Conservation (phyloP, 768 basidiomycete genomes). For the Paxillus involutus region DNA sequence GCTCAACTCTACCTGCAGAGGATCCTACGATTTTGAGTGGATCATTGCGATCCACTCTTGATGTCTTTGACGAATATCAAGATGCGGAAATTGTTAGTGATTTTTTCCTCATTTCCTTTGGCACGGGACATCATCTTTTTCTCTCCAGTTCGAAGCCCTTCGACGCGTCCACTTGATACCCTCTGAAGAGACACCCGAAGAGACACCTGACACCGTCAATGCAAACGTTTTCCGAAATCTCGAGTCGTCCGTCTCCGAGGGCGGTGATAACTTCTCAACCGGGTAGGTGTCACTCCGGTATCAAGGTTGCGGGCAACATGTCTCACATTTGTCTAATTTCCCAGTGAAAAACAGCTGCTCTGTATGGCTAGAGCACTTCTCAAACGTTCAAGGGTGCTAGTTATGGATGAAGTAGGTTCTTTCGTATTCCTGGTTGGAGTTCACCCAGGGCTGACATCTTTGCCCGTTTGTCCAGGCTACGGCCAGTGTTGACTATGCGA, state of each 20-base stretch:
- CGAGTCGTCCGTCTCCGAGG: conserved; percentile 75
- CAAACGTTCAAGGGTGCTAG: conserved; percentile 70
- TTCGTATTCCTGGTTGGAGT: not conserved
- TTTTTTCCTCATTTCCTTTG: not conserved
- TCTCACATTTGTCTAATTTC: conserved; percentile 3
- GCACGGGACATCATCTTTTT: not conserved
- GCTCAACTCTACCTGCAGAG: conserved; percentile 44
- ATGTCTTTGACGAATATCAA: conserved; percentile 84
- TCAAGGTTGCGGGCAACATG: not conserved
- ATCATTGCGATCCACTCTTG: conserved; percentile 74
- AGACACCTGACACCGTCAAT: conserved; percentile 48
- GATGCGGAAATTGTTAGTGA: conserved; percentile 74
- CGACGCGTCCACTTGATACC: conserved; percentile 81
- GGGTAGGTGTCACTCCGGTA: conserved; percentile 46
- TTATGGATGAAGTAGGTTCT: conserved; percentile 77
- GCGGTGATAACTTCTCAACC: conserved; percentile 88
- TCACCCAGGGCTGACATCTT: conserved; percentile 4
- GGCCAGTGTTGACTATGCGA: conserved; percentile 81
- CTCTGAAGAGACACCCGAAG: conserved; percentile 45
- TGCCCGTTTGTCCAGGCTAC: conserved; percentile 48
- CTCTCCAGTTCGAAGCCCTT: conserved; percentile 71
- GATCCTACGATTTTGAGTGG: conserved; percentile 89
- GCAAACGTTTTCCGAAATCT: conserved; percentile 75
- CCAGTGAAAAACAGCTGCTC: conserved; percentile 78
- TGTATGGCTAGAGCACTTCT: conserved; percentile 89